These are phyloP conservation scores for Hypoxylon sp. DNA, from an alignment of 2,329 filamentous ascomycete genomes.

Conservation along the genomic window DNA sequence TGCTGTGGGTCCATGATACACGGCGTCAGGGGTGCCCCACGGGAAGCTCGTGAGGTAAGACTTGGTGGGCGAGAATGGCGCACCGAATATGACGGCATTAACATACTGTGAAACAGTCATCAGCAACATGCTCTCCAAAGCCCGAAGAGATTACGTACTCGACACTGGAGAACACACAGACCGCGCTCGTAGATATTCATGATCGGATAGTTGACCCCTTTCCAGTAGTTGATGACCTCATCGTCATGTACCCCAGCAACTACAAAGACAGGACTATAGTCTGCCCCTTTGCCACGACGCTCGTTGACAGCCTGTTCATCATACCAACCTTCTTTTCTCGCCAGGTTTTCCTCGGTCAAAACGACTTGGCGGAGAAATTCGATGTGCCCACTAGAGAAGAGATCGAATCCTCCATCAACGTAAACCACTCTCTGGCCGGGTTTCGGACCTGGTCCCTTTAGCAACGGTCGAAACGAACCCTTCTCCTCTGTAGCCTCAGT, in stretches of 20 bases:
- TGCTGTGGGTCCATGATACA: slow-evolving; percentile 96
- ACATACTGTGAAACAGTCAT: slow-evolving; percentile 74
- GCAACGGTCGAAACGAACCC: slow-evolving; percentile 76
- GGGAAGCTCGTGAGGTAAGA: slow-evolving; percentile 83
- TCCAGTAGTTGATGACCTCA: slow-evolving; percentile 94
- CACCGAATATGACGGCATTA: slow-evolving; percentile 88
- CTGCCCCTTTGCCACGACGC: slow-evolving; percentile 75
- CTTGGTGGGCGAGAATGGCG: slow-evolving; percentile 87
- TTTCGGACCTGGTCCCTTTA: slow-evolving; percentile 78
- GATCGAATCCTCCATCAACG: slow-evolving; percentile 95
- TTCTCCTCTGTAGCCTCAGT: slow-evolving; percentile 67
- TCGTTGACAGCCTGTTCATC: slow-evolving; percentile 73
- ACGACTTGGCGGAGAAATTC: slow-evolving; percentile 89
- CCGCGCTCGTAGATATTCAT: slow-evolving; percentile 99
- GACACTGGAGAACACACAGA: slow-evolving; percentile 94
- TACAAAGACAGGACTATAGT: slow-evolving; percentile 88
- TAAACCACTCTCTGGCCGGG: slow-evolving; percentile 91
- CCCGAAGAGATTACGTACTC: slow-evolving; percentile 67
- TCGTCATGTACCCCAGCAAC: slow-evolving; percentile 96
- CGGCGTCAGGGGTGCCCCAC: slow-evolving; percentile 79
- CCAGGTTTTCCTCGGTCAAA: slow-evolving; percentile 78
- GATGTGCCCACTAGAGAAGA: slow-evolving; percentile 97
- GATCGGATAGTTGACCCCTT: slow-evolving; percentile 98
- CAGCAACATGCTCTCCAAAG: slow-evolving; percentile 33
- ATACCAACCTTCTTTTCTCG: slow-evolving; percentile 80